These are phyloP conservation scores for Gillenia trifoliata DNA, from an alignment of 306 rosid species.

Conservation along the genomic window DNA sequence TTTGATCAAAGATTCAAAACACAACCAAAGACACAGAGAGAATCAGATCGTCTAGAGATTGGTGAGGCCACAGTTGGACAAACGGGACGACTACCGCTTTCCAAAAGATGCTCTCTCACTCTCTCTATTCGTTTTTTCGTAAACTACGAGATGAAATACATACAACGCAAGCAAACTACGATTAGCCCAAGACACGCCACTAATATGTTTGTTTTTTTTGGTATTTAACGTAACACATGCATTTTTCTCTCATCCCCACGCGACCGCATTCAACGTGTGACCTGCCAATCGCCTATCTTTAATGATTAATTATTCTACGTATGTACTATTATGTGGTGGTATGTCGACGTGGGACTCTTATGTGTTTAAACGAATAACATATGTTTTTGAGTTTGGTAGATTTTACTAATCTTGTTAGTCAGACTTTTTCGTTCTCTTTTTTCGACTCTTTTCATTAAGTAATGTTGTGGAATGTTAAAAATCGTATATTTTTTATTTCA, in stretches of 20 bases:
- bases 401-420: too few relatives aligned
- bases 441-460: too few relatives aligned
- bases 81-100: constrained; percentile 85
- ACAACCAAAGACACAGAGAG: constrained; percentile 18
- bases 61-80: constrained; percentile 47
- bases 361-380: too few relatives aligned
- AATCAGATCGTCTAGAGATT: constrained; percentile 51
- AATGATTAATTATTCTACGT: background rate
- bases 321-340: background rate
- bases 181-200: constrained; percentile 57
- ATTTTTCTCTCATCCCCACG: constrained; percentile 36
- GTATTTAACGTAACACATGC: constrained; percentile 28
- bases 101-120: constrained; percentile 67
- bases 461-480: too few relatives aligned
- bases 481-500: too few relatives aligned
- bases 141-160: constrained; percentile 27
- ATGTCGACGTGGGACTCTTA: too few relatives aligned
- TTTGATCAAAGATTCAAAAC: constrained; percentile 36
- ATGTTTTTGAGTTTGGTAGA: too few relatives aligned
- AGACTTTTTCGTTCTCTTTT: too few relatives aligned
- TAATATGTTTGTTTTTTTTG: constrained; percentile 7
- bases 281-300: background rate
- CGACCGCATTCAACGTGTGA: constrained; percentile 39
- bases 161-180: constrained; percentile 22
- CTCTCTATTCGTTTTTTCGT: constrained; percentile 30